Conservation (phyloP, 192 early-diverging fungal genomes). For the Jimgerdemannia lactiflua region DNA sequence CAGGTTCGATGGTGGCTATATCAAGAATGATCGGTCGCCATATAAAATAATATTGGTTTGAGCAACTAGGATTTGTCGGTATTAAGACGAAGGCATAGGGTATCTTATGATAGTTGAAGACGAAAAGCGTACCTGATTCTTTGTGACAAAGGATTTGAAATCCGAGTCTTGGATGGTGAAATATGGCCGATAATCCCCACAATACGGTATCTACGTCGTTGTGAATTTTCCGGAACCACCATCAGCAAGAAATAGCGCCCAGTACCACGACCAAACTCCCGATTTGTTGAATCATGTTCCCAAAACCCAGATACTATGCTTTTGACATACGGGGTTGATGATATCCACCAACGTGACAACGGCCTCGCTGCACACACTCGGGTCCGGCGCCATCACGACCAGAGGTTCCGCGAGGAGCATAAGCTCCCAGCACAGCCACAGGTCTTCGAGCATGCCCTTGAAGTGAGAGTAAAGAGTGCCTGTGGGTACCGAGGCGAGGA, state of each 20-base stretch:
- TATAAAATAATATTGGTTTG: neutral
- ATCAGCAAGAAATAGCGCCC: too few relatives aligned
- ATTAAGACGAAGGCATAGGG: neutral
- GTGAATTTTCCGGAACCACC: neutral
- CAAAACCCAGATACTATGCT: too few relatives aligned
- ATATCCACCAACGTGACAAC: constrained; percentile 84
- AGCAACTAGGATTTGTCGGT: neutral
- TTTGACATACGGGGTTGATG: constrained; percentile 74
- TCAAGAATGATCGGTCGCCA: constrained; percentile 9
- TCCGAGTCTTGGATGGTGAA: constrained; percentile 97
- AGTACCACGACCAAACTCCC: too few relatives aligned
- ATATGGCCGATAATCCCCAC: constrained; percentile 95
- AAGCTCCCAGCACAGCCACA: constrained; percentile 95
- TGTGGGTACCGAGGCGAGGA: constrained; percentile 63
- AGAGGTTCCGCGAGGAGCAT: constrained; percentile 90
- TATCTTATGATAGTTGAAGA: neutral
- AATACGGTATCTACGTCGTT: constrained; percentile 74
- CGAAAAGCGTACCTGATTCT: constrained; percentile 35
- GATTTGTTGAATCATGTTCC: too few relatives aligned
- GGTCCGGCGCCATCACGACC: constrained; percentile 86
- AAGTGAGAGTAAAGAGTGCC: constrained; percentile 77
- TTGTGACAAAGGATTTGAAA: constrained; percentile 69
- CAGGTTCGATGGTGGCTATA: constrained; percentile 69
- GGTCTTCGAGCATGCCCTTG: constrained; percentile 70
- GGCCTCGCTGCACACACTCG: constrained; percentile 81